A percentile compares a stretch with the other conserved stretches of the same genome.
These are phyloP conservation scores for Xenosphaeropsis pyriputrescens DNA, from an alignment of 2,329 filamentous ascomycete genomes.

Conservation along the genomic window DNA sequence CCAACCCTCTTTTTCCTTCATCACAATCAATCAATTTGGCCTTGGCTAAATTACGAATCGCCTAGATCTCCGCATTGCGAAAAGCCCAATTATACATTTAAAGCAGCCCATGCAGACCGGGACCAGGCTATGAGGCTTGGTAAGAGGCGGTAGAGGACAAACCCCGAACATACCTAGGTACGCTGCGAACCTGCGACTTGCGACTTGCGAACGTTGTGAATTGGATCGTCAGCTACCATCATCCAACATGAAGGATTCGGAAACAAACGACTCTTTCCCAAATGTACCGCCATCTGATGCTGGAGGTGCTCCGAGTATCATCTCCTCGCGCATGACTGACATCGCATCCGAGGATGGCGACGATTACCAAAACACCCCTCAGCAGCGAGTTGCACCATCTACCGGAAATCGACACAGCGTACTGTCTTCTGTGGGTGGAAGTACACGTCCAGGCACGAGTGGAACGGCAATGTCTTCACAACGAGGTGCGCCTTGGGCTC, in stretches of 20 bases:
- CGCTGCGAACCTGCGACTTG: background rate
- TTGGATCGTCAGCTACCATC: too few species aligned
- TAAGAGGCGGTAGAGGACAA: too few species aligned
- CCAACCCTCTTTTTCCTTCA: too few species aligned
- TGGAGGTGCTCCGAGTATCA: constrained; percentile 28
- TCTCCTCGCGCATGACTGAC: constrained; percentile 41
- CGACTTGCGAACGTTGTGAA: background rate
- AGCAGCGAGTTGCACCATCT: too few species aligned
- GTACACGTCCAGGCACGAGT: constrained; percentile 38
- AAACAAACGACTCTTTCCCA: constrained; percentile 7
- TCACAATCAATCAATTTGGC: too few species aligned
- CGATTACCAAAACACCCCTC: constrained; percentile 11
- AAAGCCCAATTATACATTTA: too few species aligned
- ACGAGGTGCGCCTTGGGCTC: constrained; percentile 24
- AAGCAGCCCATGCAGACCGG: too few species aligned
- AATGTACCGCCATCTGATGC: constrained; percentile 14
- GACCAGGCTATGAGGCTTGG: too few species aligned
- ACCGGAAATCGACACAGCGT: constrained; percentile 18
- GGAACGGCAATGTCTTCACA: constrained; percentile 35
- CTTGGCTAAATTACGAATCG: too few species aligned
- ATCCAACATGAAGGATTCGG: constrained; percentile 7
- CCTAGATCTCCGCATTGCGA: too few species aligned
- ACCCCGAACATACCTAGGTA: background rate
- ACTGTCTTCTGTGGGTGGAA: constrained; percentile 23
- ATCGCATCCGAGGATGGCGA: constrained; percentile 35